Conservation (phyloP, 2,329 filamentous ascomycete species). For the Elsinoe ampelina region DNA sequence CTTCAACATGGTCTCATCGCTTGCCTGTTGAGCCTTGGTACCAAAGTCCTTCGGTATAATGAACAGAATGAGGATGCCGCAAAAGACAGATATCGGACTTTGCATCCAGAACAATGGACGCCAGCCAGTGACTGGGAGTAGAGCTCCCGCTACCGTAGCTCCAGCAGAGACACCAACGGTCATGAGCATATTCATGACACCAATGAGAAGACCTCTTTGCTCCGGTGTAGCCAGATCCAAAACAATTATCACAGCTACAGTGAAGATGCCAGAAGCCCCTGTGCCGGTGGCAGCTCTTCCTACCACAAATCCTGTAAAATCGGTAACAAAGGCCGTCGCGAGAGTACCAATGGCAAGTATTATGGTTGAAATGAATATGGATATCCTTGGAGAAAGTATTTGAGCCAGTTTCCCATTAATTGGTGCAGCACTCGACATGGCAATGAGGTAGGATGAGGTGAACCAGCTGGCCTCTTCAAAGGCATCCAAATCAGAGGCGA, state of each 20-base stretch:
- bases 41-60: conserved; percentile 49
- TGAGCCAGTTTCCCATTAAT: conserved; percentile 62
- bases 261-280: conserved; percentile 63
- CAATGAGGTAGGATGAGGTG: conserved; percentile 65
- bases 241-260: conserved; percentile 63
- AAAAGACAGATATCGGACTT: conserved; percentile 52
- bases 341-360: conserved; percentile 54
- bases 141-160: conserved; percentile 58
- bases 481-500: conserved; percentile 64
- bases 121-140: conserved; percentile 60
- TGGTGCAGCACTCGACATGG: conserved; percentile 52
- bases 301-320: conserved; percentile 54
- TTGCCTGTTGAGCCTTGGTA: conserved; percentile 22
- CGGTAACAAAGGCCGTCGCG: conserved; percentile 52
- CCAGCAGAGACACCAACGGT: conserved; percentile 63
- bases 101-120: conserved; percentile 66
- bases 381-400: conserved; percentile 60
- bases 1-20: conserved; percentile 40
- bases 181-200: conserved; percentile 62
- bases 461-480: conserved; percentile 72
- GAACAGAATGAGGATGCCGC: conserved; percentile 54
- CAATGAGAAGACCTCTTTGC: conserved; percentile 62
- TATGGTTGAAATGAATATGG: conserved; percentile 53
- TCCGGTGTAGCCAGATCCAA: conserved; percentile 62
- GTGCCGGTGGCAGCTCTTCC: conserved; percentile 60